Base-by-base conservation (phyloP, 441 rosid genomes). In the Erysimum cheiri region DNA sequence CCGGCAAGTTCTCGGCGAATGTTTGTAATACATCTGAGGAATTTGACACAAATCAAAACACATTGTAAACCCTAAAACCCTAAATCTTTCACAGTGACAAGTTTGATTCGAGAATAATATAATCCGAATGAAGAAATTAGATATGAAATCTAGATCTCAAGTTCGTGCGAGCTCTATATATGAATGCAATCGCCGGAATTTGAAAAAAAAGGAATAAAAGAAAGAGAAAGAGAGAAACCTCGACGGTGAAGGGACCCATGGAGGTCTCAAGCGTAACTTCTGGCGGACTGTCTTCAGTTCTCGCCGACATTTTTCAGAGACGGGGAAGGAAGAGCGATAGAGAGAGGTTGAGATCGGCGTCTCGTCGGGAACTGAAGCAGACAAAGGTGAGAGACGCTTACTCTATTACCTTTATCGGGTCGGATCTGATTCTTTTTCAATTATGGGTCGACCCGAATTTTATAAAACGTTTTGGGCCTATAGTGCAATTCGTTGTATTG, bases 231-330 rank as follows among this genome's bases (percentile, higher is more conserved):
- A 22, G n/a, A 48, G 29, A 5, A 31, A 87, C 99, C 99, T 95
- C 98, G 41, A 89, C 84, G 3, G 96, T 87, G 81, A 95, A 90
- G 28, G 92, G 69, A 17, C 99, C 99, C 93, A 89, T 90, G 69
- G 99, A 95, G 52, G 98, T 92, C 76, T 92, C 99, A 0, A 95
- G 85, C 26, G 98, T 95, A 33, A 90, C 96, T 83, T 95, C 99
- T 71, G 95, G 90, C 8, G 98, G 79, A 43, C 90, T 91, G 33
- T 89, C 97, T 77, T 91, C 98, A 39, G 87, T 81, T 61, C 82
- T 86, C 57, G 89, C 87, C 89, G 86, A 75, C 99, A 94, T 94
- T 80, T 76, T 73, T 29, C 11, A 8, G 66, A 53, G 47, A 60
- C 11, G 44, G 67, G 43, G 53, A 15, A 39, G 26, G 8, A n/a